Evolutionary conservation across 257 asterid species (phyloP).

Genomic region (Jacaranda copaia): DNA sequence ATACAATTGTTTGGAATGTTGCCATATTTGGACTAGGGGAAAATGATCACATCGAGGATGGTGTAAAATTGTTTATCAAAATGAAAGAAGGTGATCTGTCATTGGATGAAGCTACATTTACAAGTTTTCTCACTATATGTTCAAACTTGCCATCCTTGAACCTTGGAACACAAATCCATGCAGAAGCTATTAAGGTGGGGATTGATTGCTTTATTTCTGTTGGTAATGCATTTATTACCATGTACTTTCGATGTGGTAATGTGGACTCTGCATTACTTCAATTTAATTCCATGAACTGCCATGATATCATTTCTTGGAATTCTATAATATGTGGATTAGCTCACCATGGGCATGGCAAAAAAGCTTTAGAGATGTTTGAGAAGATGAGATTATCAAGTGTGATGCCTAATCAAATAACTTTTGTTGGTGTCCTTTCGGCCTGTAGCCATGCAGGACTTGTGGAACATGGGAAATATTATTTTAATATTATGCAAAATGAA

Average conservation of each 20-base stretch:
- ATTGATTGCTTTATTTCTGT: conserved; percentile 49
- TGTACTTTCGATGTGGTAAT: conserved; percentile 69
- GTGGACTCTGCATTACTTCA: conserved; percentile 55
- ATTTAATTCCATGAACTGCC: conserved; percentile 53
- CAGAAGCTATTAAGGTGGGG: conserved; percentile 58
- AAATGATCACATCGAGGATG: conserved; percentile 57
- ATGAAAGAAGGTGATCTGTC: conserved; percentile 52
- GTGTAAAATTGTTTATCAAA: conserved; percentile 53
- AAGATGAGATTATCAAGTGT: conserved; percentile 53
- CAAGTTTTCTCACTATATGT: conserved; percentile 63
- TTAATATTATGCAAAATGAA: conserved; percentile 50
- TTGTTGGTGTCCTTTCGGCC: conserved; percentile 68
- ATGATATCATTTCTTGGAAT: conserved; percentile 68
- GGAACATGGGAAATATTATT: conserved; percentile 54
- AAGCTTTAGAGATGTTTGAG: conserved; percentile 59
- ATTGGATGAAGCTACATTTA: conserved; percentile 64
- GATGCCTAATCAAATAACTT: conserved; percentile 61
- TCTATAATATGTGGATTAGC: conserved; percentile 73
- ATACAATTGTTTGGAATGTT: conserved; percentile 64
- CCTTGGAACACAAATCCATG: conserved; percentile 71
- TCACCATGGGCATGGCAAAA: conserved; percentile 61
- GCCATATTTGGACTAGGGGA: conserved; percentile 67
- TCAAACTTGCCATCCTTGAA: conserved; percentile 64
- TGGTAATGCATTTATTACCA: conserved; percentile 60
- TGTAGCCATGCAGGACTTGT: conserved; percentile 77